A percentile compares a stretch with the other conserved stretches of the same genome.
These are phyloP conservation scores for Taphrina sp. DNA, from an alignment of 1,139 yeast species.

Conservation along the genomic window DNA sequence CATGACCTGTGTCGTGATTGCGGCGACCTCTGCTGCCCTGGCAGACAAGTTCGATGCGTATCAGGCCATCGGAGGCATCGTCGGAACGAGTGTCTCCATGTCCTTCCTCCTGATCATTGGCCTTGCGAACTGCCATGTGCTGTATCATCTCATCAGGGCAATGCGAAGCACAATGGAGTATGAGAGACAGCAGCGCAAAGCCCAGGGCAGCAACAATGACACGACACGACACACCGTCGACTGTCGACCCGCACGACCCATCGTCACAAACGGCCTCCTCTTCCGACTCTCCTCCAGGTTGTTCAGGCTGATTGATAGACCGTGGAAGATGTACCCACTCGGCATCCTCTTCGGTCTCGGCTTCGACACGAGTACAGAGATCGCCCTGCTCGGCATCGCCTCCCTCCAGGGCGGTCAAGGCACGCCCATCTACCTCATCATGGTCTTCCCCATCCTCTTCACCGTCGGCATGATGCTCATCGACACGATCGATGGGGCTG, in stretches of 20 bases:
- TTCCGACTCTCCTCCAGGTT: slow-evolving; percentile 12
- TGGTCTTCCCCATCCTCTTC: slow-evolving; percentile 33
- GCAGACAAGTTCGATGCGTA: slow-evolving; percentile 27
- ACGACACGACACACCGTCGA: not conserved
- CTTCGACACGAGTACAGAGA: slow-evolving; percentile 33
- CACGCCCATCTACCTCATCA: slow-evolving; percentile 29
- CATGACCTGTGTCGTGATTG: slow-evolving; percentile 32
- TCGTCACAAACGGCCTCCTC: slow-evolving; percentile 13
- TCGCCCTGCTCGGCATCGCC: slow-evolving; percentile 34
- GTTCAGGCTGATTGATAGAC: slow-evolving; percentile 31
- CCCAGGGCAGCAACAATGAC: not conserved
- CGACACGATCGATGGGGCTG: slow-evolving; percentile 34
- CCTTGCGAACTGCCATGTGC: slow-evolving; percentile 16
- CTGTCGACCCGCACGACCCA: slow-evolving; percentile 1
- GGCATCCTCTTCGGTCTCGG: slow-evolving; percentile 35
- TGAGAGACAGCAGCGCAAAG: not conserved
- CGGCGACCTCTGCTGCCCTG: slow-evolving; percentile 32
- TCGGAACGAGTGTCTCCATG: slow-evolving; percentile 32
- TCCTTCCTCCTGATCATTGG: slow-evolving; percentile 29
- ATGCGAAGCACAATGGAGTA: not conserved
- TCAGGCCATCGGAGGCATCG: slow-evolving; percentile 32
- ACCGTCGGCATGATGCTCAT: slow-evolving; percentile 34
- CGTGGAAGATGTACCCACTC: slow-evolving; percentile 34
- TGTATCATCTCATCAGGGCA: slow-evolving; percentile 1
- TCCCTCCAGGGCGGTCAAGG: slow-evolving; percentile 27